phyloP scores from a whole-genome alignment of 352 stramenopile genomes.

The Pythium brachiatum region DNA sequence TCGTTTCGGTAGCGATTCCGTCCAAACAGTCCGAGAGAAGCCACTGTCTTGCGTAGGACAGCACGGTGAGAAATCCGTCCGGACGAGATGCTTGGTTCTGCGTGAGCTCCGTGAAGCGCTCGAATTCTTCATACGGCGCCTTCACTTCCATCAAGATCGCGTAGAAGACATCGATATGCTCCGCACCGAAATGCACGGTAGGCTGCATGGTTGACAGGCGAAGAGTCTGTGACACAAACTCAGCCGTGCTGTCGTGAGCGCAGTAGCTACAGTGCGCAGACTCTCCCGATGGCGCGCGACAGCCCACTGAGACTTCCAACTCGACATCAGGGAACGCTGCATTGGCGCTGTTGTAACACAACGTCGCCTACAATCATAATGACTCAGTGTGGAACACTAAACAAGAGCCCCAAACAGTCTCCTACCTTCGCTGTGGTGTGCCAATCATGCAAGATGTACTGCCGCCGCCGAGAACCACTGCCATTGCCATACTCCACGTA shows the following conservation, averaged over 20 bases:
- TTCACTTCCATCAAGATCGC: slow-evolving; percentile 86
- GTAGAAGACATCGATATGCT: slow-evolving; percentile 85
- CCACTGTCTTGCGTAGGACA: slow-evolving; percentile 87
- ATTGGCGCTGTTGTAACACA: slow-evolving; percentile 79
- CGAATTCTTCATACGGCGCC: slow-evolving; percentile 84
- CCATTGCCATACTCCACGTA: slow-evolving; percentile 67
- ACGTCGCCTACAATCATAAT: slow-evolving; percentile 27
- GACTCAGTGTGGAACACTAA: background rate
- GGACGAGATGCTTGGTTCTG: slow-evolving; percentile 73
- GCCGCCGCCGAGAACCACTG: slow-evolving; percentile 22
- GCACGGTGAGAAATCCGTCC: slow-evolving; percentile 81
- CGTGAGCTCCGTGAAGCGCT: slow-evolving; percentile 62
- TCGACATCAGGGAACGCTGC: slow-evolving; percentile 81
- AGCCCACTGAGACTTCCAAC: slow-evolving; percentile 63
- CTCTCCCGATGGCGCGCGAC: slow-evolving; percentile 17
- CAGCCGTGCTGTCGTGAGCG: background rate
- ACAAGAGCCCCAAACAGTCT: background rate
- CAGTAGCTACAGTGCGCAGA: slow-evolving; percentile 24
- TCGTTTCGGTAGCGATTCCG: slow-evolving; percentile 34
- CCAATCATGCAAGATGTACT: slow-evolving; percentile 88
- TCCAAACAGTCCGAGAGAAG: slow-evolving; percentile 75
- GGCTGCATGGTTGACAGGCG: slow-evolving; percentile 29
- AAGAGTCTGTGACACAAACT: slow-evolving; percentile 5
- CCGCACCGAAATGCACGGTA: slow-evolving; percentile 63
- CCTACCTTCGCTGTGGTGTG: slow-evolving; percentile 57